Conservation (phyloP, 257 asterid species). For the Fraxinus cuspidata region DNA sequence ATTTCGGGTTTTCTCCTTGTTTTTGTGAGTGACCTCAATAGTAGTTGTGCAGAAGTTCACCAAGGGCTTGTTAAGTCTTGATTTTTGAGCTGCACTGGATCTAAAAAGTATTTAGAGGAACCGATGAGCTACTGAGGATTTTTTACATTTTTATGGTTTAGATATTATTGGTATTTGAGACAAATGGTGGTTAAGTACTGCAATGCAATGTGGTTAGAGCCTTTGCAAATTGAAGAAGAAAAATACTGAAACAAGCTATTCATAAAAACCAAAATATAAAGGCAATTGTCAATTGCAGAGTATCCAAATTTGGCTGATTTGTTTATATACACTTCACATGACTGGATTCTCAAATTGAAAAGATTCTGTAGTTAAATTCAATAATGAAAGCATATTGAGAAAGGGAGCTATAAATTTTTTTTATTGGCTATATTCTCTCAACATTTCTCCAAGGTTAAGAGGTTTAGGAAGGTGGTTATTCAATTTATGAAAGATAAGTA, state of each 20-base stretch:
- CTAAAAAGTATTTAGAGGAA: not conserved
- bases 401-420: not conserved
- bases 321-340: not conserved
- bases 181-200: not conserved
- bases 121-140: not conserved
- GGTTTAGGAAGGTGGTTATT: not conserved
- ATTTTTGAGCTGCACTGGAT: not conserved
- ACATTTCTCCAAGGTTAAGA: not conserved
- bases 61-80: not conserved
- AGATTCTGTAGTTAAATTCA: not conserved
- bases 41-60: not conserved
- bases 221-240: not conserved
- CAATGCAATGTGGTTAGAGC: not conserved
- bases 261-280: not conserved
- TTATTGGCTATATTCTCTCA: not conserved
- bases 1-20: not conserved
- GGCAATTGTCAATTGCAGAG: not conserved
- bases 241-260: not conserved
- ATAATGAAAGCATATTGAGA: not conserved
- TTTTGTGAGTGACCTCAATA: not conserved
- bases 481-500: not conserved
- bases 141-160: not conserved
- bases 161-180: not conserved
- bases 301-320: not conserved
- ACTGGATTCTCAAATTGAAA: not conserved